Percentiles rank a stretch among this genome's conserved stretches.
Conservation (phyloP, 2,329 filamentous ascomycete genomes). For the Fusarium floridanum region DNA sequence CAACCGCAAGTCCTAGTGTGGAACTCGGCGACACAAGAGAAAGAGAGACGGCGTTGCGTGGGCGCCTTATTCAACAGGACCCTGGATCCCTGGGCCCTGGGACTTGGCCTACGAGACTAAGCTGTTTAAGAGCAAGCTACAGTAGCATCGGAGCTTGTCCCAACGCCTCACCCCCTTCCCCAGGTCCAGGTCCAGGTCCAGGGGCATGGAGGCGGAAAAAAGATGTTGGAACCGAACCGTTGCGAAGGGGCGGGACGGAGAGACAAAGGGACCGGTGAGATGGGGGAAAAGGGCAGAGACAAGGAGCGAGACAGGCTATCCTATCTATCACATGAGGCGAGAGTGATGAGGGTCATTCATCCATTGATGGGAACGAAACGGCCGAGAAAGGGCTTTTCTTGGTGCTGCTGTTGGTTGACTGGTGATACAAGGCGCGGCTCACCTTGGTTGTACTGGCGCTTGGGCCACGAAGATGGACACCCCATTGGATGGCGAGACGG, state of each 20-base stretch:
- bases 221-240: constrained; percentile 5
- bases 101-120: constrained; percentile 18
- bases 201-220: constrained; percentile 30
- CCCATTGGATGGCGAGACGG: constrained; percentile 19
- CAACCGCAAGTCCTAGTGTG: constrained; percentile 8
- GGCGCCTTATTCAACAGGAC: constrained; percentile 21
- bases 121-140: constrained; percentile 29
- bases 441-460: constrained; percentile 25
- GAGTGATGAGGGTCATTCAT: constrained; percentile 1
- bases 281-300: constrained; percentile 9
- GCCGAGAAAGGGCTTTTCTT: constrained; percentile 12
- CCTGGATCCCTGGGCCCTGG: constrained; percentile 28
- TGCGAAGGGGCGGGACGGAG: not conserved
- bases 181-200: constrained; percentile 33
- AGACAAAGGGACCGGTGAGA: constrained; percentile 20
- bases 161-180: constrained; percentile 36
- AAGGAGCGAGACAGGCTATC: not conserved
- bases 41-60: constrained; percentile 7
- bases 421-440: constrained; percentile 18
- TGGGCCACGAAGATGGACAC: constrained; percentile 20
- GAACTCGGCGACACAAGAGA: constrained; percentile 27
- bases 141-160: constrained; percentile 32
- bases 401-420: constrained; percentile 22
- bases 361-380: not conserved
- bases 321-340: constrained; percentile 3